Base-by-base conservation (phyloP, 164 flowering plant genomes). In the Aristolochia fimbriata region DNA sequence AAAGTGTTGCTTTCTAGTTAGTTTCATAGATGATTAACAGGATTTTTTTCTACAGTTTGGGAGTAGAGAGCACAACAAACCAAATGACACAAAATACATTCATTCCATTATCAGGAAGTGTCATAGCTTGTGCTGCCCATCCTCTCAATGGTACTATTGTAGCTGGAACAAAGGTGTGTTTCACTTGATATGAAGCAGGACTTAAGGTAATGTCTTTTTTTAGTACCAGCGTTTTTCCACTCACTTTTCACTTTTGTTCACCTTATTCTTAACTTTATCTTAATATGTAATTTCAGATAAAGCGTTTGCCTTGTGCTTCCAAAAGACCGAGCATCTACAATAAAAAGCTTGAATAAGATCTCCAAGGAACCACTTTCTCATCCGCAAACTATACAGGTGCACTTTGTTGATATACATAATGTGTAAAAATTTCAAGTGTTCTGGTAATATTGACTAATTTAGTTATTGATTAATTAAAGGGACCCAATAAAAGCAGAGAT, bases 91-190 rank as follows among this genome's bases (percentile, higher is more conserved):
- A 67, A 65, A 89, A 89, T 51, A 71, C 69, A 54, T 85, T 80
- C 64, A 55, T 92, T 62, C 71, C 87, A 37, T 71, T 80, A 45
- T 81, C 89, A 24, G 81, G 82, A 76, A 65, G 72, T 51, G 84
- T 83, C 98, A n/a, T n/a, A n/a, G n/a, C n/a, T n/a, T n/a, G n/a
- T n/a, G n/a, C n/a, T n/a, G n/a, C n/a, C n/a, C n/a, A 92, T 77
- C 98, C 96, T 37, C 76, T 80, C 61, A 81, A 83, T 71, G 83
- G 78, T 45, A 76, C 86, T 61, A 78, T 92, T 66, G 59, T 92
- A 53, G 96, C 80, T 58, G 98, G 96, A 68, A 86, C 98, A 33
- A 80, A 81, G 96, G 97, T 85, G 60, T 65, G 79, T 67, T 27
- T 55, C 21, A 49, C 13, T 15, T 47, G 25, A 19, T 2, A 4